Conservation (phyloP, 1,284 basidiomycete species). For the Ustilago trichophora region DNA sequence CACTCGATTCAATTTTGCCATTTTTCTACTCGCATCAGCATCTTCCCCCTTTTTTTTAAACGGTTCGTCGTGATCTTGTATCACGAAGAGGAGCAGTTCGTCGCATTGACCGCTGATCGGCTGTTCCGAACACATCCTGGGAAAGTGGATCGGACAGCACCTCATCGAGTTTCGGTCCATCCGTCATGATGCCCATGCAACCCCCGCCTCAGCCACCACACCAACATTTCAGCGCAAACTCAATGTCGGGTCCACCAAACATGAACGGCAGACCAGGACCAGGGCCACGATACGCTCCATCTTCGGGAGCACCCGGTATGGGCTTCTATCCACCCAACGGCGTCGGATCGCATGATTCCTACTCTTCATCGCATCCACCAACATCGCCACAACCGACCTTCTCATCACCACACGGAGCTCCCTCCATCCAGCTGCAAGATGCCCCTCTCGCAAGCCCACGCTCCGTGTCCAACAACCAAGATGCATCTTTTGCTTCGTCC, state of each 20-base stretch:
- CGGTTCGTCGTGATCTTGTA: too few species aligned
- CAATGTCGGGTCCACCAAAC: conserved; percentile 15
- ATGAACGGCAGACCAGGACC: conserved; percentile 15
- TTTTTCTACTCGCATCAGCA: too few species aligned
- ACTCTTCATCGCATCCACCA: conserved; percentile 13
- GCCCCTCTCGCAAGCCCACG: conserved; percentile 18
- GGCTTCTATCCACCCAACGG: conserved; percentile 38
- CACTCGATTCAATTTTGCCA: too few species aligned
- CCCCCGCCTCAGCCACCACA: conserved; percentile 42
- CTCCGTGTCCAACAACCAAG: conserved; percentile 11
- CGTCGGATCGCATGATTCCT: conserved; percentile 6
- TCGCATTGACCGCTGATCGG: background rate
- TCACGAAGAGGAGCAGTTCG: too few species aligned
- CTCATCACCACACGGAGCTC: conserved; percentile 19
- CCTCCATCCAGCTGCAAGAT: conserved; percentile 30
- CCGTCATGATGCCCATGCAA: conserved; percentile 48
- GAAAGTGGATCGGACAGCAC: too few species aligned
- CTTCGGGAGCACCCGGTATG: conserved; percentile 1
- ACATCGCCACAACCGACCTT: conserved; percentile 5
- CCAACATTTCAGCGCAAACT: conserved; percentile 32
- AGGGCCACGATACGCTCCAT: conserved; percentile 6
- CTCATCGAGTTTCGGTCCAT: background rate
- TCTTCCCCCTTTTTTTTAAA: too few species aligned
- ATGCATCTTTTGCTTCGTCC: conserved; percentile 28
- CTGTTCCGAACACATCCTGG: background rate